Evolutionary conservation across 2,329 filamentous ascomycete genomes (phyloP).

Genomic region (Albifimbria verrucaria): DNA sequence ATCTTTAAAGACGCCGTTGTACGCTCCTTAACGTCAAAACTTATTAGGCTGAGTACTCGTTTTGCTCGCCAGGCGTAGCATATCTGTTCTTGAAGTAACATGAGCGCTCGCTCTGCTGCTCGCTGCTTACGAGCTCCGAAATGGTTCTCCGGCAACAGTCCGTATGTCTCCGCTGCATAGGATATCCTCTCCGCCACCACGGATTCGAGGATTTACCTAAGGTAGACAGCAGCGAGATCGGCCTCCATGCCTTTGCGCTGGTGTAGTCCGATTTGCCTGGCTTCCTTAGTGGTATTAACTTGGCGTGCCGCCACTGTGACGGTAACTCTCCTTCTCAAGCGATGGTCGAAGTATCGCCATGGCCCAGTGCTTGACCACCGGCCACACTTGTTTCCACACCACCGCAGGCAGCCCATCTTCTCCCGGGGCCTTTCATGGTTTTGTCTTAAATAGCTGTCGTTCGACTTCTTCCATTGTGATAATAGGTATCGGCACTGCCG

Average conservation of each 20-base stretch:
- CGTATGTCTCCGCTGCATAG: slow-evolving; percentile 8
- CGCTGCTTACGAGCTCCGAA: slow-evolving; percentile 10
- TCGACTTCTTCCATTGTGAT: slow-evolving; percentile 17
- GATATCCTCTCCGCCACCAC: slow-evolving; percentile 9
- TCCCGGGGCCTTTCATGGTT: slow-evolving; percentile 16
- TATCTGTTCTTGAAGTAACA: slow-evolving; percentile 9
- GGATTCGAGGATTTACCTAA: slow-evolving; percentile 14
- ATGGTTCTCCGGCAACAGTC: slow-evolving; percentile 7
- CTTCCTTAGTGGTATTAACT: slow-evolving; percentile 25
- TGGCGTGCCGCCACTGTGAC: slow-evolving; percentile 12
- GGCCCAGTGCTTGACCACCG: neutral
- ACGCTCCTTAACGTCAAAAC: slow-evolving; percentile 11
- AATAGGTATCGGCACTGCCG: slow-evolving; percentile 9
- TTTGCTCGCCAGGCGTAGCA: slow-evolving; percentile 4
- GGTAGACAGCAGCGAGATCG: slow-evolving; percentile 21
- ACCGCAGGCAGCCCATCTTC: slow-evolving; percentile 8
- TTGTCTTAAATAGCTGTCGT: slow-evolving; percentile 11
- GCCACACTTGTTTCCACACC: slow-evolving; percentile 8
- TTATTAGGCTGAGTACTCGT: slow-evolving; percentile 8
- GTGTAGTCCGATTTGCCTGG: slow-evolving; percentile 21
- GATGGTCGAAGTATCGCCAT: slow-evolving; percentile 4
- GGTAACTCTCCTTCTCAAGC: slow-evolving; percentile 7
- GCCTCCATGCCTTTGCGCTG: slow-evolving; percentile 18
- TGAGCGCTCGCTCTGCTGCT: slow-evolving; percentile 6
- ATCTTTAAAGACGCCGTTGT: slow-evolving; percentile 11